Conservation (phyloP, 495 filamentous ascomycete genomes). For the Neurospora sublineolata region DNA sequence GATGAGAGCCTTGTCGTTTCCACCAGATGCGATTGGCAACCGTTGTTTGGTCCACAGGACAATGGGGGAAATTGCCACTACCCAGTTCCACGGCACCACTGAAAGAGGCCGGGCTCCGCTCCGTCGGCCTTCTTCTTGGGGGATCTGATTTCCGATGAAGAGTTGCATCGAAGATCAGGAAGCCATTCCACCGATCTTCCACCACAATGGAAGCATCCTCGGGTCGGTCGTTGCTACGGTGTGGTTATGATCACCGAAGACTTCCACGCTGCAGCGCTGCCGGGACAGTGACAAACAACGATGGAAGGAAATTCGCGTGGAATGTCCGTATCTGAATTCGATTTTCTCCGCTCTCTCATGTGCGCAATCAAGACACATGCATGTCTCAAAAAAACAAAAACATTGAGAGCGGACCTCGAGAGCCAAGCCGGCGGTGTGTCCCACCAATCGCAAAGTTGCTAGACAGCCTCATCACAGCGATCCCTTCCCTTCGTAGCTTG, state of each 20-base stretch:
- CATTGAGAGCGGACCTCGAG: background rate
- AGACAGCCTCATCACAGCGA: constrained; percentile 1
- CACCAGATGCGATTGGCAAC: background rate
- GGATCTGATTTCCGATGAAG: background rate
- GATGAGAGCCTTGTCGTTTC: background rate
- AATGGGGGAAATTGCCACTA: background rate
- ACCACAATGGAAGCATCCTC: background rate
- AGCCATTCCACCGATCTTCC: background rate
- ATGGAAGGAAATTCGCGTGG: background rate
- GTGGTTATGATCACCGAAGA: background rate
- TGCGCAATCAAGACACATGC: background rate
- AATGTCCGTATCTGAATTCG: background rate
- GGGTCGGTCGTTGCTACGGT: background rate
- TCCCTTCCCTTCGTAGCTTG: background rate
- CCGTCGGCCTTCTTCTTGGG: background rate
- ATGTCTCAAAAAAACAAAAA: background rate
- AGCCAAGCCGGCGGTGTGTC: background rate
- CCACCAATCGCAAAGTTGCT: background rate
- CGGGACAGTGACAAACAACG: background rate
- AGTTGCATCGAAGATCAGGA: background rate
- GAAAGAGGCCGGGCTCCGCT: background rate
- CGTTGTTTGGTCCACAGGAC: background rate
- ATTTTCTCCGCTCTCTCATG: background rate
- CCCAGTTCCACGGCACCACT: background rate
- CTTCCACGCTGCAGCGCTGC: background rate